Evolutionary conservation across 495 filamentous ascomycete species (phyloP).

Genomic region (Tuber borchii): DNA sequence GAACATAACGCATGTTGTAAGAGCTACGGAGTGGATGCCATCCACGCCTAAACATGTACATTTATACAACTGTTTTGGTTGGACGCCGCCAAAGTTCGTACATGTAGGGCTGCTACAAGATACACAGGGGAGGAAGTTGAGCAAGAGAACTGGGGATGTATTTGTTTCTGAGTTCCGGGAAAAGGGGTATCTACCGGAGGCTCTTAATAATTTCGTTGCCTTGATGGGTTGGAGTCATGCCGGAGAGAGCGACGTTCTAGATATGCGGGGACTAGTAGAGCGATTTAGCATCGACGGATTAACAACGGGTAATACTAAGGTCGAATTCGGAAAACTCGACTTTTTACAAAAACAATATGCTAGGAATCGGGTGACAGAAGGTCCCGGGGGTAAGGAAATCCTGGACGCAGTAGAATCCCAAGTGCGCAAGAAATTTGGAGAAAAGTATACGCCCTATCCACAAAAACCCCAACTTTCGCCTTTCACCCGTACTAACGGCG

Average conservation of each 20-base stretch:
- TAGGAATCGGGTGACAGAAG: constrained; percentile 35
- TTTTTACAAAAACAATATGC: constrained; percentile 74
- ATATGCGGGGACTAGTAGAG: constrained; percentile 58
- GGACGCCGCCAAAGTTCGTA: constrained; percentile 74
- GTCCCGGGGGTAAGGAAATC: constrained; percentile 33
- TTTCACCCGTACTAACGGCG: constrained; percentile 12
- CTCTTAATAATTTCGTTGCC: constrained; percentile 75
- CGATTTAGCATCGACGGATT: constrained; percentile 69
- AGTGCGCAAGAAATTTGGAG: constrained; percentile 36
- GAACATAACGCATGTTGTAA: constrained; percentile 90
- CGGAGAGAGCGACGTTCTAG: constrained; percentile 60
- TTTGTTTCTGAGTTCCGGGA: constrained; percentile 64
- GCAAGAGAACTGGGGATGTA: constrained; percentile 72
- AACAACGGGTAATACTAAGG: constrained; percentile 80
- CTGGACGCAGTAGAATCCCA: constrained; percentile 41
- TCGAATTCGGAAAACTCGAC: constrained; percentile 70
- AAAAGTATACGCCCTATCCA: constrained; percentile 30
- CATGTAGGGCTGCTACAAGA: constrained; percentile 85
- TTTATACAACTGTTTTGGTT: constrained; percentile 81
- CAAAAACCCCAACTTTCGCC: constrained; percentile 13
- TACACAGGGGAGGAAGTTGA: constrained; percentile 69
- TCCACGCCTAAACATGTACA: constrained; percentile 84
- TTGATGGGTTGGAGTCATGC: constrained; percentile 80
- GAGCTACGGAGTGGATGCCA: constrained; percentile 83
- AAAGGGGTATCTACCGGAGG: constrained; percentile 61